These are phyloP conservation scores for Penicillium canescens DNA, from an alignment of 495 filamentous ascomycete genomes.

Conservation along the genomic window DNA sequence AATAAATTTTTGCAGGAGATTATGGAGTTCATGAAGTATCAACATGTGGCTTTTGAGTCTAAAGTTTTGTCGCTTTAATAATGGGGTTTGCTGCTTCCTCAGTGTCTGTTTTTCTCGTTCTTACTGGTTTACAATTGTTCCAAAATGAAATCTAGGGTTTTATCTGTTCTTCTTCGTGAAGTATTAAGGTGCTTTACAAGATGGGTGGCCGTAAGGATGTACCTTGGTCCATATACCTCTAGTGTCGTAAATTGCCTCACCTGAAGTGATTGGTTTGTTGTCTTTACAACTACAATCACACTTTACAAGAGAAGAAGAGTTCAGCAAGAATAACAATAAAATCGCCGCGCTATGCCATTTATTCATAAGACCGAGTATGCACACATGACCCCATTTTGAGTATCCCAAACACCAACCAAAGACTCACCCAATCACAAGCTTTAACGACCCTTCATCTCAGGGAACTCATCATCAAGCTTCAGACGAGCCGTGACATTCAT, in stretches of 20 bases:
- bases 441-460: slow-evolving; percentile 48
- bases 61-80: slow-evolving; percentile 22
- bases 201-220: no score
- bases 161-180: neutral
- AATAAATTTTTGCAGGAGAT: slow-evolving; percentile 28
- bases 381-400: slow-evolving; percentile 20
- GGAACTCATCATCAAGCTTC: slow-evolving; percentile 90
- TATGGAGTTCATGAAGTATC: slow-evolving; percentile 30
- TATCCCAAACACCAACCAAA: slow-evolving; percentile 12
- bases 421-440: neutral
- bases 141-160: neutral
- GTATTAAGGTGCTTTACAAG: no score
- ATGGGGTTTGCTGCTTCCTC: neutral
- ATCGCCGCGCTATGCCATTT: slow-evolving; percentile 37
- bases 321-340: slow-evolving; percentile 13
- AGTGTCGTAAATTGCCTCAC: no score
- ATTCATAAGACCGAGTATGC: slow-evolving; percentile 17
- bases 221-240: no score
- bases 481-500: slow-evolving; percentile 94
- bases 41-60: slow-evolving; percentile 37
- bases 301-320: neutral
- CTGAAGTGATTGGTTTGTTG: neutral
- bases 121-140: slow-evolving; percentile 1
- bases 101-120: neutral
- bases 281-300: neutral